Evolutionary conservation across 179 eudicot genomes (phyloP).

Genomic region (Drosera spatulata): DNA sequence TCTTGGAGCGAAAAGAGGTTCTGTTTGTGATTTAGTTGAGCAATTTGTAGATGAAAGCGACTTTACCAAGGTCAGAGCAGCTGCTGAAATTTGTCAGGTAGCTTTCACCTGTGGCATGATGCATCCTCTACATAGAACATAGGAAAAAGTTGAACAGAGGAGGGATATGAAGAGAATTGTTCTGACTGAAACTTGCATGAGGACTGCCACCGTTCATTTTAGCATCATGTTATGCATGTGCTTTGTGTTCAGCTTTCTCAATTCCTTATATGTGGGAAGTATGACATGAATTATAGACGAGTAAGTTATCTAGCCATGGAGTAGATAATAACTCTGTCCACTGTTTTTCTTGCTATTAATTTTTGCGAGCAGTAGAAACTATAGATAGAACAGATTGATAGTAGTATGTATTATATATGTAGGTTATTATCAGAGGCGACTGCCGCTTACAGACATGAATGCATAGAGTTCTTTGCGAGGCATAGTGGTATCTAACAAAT

Average conservation of each 20-base stretch:
- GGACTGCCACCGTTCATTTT: constrained; percentile 12
- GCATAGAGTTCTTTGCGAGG: no score
- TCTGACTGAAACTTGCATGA: constrained; percentile 22
- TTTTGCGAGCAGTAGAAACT: no score
- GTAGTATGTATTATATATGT: no score
- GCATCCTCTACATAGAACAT: constrained; percentile 2
- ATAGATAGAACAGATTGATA: no score
- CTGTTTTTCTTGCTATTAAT: no score
- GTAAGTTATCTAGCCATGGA: no score
- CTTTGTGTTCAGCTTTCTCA: neutral
- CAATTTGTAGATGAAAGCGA: constrained; percentile 13
- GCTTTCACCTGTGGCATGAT: constrained; percentile 1
- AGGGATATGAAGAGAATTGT: constrained; percentile 4
- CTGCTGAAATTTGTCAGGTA: constrained; percentile 11
- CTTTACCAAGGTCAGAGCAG: constrained; percentile 5
- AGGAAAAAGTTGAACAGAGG: neutral
- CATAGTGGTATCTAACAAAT: no score
- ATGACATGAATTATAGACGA: no score
- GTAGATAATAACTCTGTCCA: no score
- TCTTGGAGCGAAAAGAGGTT: constrained; percentile 6
- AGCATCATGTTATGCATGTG: constrained; percentile 5
- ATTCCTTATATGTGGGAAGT: neutral
- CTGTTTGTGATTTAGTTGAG: constrained; percentile 3
- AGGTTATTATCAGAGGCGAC: no score
- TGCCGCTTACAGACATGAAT: no score